Evolutionary conservation across 2,329 filamentous ascomycete genomes (phyloP).

Genomic region (Alternaria ventricosa): DNA sequence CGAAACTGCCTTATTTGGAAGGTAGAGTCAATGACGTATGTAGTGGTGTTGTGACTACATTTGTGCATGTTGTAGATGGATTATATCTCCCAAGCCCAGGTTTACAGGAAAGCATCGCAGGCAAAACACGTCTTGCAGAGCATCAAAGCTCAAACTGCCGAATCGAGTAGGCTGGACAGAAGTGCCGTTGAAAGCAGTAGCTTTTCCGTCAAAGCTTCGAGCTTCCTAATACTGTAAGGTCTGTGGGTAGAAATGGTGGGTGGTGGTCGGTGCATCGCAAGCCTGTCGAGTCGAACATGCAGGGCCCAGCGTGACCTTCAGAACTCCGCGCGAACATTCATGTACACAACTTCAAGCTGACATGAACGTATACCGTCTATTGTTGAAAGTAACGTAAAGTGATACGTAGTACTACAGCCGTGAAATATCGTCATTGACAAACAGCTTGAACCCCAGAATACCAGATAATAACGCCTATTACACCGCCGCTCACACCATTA

Average conservation of each 20-base stretch:
- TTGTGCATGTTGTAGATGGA: neutral
- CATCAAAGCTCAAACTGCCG: slow-evolving; percentile 31
- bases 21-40: neutral
- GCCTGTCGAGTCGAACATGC: slow-evolving; percentile 6
- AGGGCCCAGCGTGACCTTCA: slow-evolving; percentile 6
- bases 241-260: slow-evolving; percentile 7
- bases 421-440: slow-evolving; percentile 3
- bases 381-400: slow-evolving; percentile 5
- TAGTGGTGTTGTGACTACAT: neutral
- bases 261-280: slow-evolving; percentile 30
- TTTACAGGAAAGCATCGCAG: slow-evolving; percentile 1
- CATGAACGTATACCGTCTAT: slow-evolving; percentile 6
- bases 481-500: slow-evolving; percentile 26
- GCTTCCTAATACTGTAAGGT: slow-evolving; percentile 40
- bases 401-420: slow-evolving; percentile 3
- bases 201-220: slow-evolving; percentile 43
- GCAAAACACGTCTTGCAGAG: neutral
- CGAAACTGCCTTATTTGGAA: neutral
- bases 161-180: slow-evolving; percentile 26
- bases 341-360: neutral
- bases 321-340: neutral
- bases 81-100: neutral
- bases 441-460: neutral
- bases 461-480: slow-evolving; percentile 30
- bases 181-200: slow-evolving; percentile 33